phyloP scores from a whole-genome alignment of 2,329 filamentous ascomycete species.

The Fusarium pilosicola region DNA sequence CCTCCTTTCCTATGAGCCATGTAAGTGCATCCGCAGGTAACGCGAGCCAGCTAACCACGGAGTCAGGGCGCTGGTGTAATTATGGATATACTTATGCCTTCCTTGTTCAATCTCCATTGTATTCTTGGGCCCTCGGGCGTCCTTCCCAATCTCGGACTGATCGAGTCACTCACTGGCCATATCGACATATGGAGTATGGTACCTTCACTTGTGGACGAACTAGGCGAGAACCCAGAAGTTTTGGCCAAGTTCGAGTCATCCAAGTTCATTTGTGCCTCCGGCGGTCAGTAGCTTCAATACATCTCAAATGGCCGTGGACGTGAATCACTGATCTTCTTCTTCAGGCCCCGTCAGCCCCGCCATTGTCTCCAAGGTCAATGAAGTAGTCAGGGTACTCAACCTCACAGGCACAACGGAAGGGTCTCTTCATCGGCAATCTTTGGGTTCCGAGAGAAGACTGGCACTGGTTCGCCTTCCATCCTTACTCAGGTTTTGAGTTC shows the following conservation, averaged over 20 bases:
- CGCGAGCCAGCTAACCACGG: fast-evolving
- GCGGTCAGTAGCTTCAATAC: background rate
- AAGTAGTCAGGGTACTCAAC: slow-evolving; percentile 48
- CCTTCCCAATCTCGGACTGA: slow-evolving; percentile 49
- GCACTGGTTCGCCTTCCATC: slow-evolving; percentile 49
- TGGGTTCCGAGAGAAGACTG: slow-evolving; percentile 43
- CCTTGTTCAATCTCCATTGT: slow-evolving; percentile 49
- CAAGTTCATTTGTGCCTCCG: slow-evolving; percentile 50
- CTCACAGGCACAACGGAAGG: slow-evolving; percentile 50
- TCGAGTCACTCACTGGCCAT: slow-evolving; percentile 48
- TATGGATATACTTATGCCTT: slow-evolving; percentile 53
- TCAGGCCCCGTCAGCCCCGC: slow-evolving; percentile 43
- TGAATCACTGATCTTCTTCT: background rate
- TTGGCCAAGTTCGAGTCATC: slow-evolving; percentile 46
- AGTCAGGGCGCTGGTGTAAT: slow-evolving; percentile 52
- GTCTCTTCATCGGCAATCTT: slow-evolving; percentile 49
- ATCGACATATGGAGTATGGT: slow-evolving; percentile 54
- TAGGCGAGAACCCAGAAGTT: slow-evolving; percentile 46
- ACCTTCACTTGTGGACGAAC: slow-evolving; percentile 49
- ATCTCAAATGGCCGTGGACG: no score
- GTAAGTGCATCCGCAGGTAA: background rate
- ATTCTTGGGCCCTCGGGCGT: slow-evolving; percentile 50
- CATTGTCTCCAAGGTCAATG: slow-evolving; percentile 45
- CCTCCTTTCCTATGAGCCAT: slow-evolving; percentile 34
- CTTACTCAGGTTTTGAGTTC: slow-evolving; percentile 49